Evolutionary conservation across 2,329 filamentous ascomycete species (phyloP).

Genomic region (Neofusicoccum kwambonambiense): DNA sequence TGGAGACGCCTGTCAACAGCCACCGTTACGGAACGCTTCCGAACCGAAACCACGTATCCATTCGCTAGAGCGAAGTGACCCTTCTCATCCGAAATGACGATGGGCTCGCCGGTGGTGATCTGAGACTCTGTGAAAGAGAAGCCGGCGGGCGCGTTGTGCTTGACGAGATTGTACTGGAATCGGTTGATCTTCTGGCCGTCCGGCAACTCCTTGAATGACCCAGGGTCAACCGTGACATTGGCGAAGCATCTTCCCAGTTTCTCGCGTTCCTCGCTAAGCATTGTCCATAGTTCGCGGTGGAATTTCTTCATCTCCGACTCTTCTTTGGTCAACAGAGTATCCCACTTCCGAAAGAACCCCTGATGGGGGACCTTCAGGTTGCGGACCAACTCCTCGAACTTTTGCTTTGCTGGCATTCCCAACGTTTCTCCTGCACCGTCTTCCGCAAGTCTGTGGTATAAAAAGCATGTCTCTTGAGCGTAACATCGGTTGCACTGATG

Average conservation of each 20-base stretch:
- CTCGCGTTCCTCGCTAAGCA: conserved; percentile 86
- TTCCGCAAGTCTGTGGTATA: conserved; percentile 89
- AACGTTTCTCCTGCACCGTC: conserved; percentile 78
- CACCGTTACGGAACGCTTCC: conserved; percentile 74
- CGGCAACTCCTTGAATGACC: conserved; percentile 67
- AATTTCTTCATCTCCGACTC: conserved; percentile 87
- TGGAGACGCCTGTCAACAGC: conserved; percentile 88
- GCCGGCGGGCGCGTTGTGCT: conserved; percentile 57
- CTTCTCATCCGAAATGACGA: conserved; percentile 93
- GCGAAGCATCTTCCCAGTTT: conserved; percentile 86
- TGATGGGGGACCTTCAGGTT: conserved; percentile 74
- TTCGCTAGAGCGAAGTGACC: conserved; percentile 94
- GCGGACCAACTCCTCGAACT: conserved; percentile 77
- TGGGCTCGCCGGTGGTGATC: conserved; percentile 79
- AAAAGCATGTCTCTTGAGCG: conserved; percentile 85
- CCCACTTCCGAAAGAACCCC: conserved; percentile 93
- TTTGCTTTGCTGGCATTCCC: conserved; percentile 73
- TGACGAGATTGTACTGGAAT: conserved; percentile 81
- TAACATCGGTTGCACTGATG: conserved; percentile 86
- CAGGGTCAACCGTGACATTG: conserved; percentile 78
- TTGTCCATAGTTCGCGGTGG: conserved; percentile 90
- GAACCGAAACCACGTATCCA: conserved; percentile 80
- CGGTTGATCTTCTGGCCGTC: conserved; percentile 83
- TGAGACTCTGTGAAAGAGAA: conserved; percentile 94
- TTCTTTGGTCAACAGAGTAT: conserved; percentile 87